These are phyloP conservation scores for Orbilia javanica DNA, from an alignment of 2,329 filamentous ascomycete species.

Conservation along the genomic window DNA sequence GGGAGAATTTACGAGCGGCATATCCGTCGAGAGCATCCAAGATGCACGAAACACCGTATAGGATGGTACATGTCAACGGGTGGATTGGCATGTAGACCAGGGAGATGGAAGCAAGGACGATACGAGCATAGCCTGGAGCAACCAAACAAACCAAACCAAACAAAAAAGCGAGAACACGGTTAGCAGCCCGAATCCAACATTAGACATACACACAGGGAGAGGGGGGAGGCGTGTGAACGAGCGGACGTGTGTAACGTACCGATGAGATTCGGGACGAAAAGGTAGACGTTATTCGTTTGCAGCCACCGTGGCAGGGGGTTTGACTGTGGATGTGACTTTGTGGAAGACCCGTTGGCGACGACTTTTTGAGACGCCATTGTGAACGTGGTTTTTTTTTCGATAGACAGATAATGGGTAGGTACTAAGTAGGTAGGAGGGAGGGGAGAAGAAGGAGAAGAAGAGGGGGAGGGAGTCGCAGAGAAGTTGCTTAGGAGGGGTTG, in stretches of 20 bases:
- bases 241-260: constrained; percentile 4
- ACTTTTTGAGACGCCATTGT: constrained; percentile 50
- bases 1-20: constrained; percentile 86
- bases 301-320: constrained; percentile 63
- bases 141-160: too few species aligned
- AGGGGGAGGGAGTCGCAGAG: background rate
- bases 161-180: too few species aligned
- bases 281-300: constrained; percentile 79
- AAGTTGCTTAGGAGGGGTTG: background rate
- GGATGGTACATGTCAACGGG: constrained; percentile 89
- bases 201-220: too few species aligned
- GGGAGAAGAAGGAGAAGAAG: background rate
- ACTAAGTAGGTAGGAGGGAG: background rate
- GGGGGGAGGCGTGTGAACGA: background rate
- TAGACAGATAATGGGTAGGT: background rate
- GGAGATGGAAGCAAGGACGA: constrained; percentile 86
- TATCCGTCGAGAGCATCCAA: constrained; percentile 95
- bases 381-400: background rate
- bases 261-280: constrained; percentile 80
- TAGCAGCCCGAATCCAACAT: background rate
- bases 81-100: constrained; percentile 99
- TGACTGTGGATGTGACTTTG: constrained; percentile 63
- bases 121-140: constrained; percentile 78
- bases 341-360: constrained; percentile 65
- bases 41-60: constrained; percentile 94